phyloP scores from a whole-genome alignment of 2,329 filamentous ascomycete species.

The Fusarium mundagurra region DNA sequence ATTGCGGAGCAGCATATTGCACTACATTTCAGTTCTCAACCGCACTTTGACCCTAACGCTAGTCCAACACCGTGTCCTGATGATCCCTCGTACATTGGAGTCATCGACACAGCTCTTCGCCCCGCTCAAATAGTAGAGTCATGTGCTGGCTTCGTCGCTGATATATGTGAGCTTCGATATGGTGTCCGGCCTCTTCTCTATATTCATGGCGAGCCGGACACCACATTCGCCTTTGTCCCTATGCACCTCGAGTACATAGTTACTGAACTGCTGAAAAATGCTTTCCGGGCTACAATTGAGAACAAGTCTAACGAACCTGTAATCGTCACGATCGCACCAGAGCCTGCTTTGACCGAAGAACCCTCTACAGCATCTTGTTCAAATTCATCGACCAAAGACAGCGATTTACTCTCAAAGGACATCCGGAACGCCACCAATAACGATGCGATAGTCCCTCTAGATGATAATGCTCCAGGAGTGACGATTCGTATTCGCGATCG shows the following conservation, averaged over 20 bases:
- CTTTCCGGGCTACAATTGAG: conserved; percentile 93
- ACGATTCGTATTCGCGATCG: conserved; percentile 95
- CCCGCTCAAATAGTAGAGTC: conserved; percentile 83
- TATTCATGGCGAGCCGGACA: conserved; percentile 85
- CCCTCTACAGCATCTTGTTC: conserved; percentile 29
- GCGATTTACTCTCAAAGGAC: conserved; percentile 20
- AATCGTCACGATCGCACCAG: conserved; percentile 89
- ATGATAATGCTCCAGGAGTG: conserved; percentile 80
- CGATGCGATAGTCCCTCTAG: conserved; percentile 65
- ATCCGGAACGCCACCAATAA: conserved; percentile 53
- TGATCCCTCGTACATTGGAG: conserved; percentile 81
- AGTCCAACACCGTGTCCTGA: conserved; percentile 62
- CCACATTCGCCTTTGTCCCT: conserved; percentile 92
- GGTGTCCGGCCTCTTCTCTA: conserved; percentile 83
- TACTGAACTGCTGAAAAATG: conserved; percentile 95
- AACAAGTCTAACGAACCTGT: conserved; percentile 83
- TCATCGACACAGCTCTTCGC: conserved; percentile 90
- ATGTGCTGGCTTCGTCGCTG: conserved; percentile 90
- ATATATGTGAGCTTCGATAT: conserved; percentile 97
- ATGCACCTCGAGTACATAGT: conserved; percentile 98
- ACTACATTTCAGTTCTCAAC: conserved; percentile 77
- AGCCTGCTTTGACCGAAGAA: conserved; percentile 56
- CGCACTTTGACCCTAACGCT: conserved; percentile 69
- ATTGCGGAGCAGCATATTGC: conserved; percentile 98
- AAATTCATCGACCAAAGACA: conserved; percentile 40